Evolutionary conservation across 352 stramenopile genomes (phyloP).

Genomic region (Phytophthora kernoviae): DNA sequence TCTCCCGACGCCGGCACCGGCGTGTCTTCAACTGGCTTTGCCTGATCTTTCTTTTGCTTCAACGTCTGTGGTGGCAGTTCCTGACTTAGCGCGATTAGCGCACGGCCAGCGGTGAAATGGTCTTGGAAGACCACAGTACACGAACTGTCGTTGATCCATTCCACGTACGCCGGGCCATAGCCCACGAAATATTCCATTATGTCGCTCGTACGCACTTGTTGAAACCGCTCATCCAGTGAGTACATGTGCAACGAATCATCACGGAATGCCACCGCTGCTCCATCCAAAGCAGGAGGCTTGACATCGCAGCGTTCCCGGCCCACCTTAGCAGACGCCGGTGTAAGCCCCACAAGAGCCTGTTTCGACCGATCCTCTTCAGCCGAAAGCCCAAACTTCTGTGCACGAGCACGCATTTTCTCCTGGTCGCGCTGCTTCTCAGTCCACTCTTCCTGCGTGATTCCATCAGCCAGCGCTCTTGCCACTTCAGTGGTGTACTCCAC

Average conservation of each 20-base stretch:
- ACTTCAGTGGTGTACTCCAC: constrained; percentile 71
- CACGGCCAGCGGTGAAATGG: constrained; percentile 63
- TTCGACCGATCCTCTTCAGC: constrained; percentile 40
- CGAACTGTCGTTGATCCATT: constrained; percentile 89
- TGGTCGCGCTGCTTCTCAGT: constrained; percentile 57
- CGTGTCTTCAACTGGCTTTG: constrained; percentile 5
- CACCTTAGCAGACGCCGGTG: constrained; percentile 60
- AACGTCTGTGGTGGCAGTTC: constrained; percentile 55
- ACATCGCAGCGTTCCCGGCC: constrained; percentile 66
- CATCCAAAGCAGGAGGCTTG: constrained; percentile 19
- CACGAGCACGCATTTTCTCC: constrained; percentile 66
- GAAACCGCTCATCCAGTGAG: constrained; percentile 78
- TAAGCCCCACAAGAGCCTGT: constrained; percentile 30
- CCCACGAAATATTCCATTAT: constrained; percentile 79
- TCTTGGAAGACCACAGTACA: constrained; percentile 88
- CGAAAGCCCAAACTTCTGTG: constrained; percentile 74
- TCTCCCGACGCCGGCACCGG: constrained; percentile 17
- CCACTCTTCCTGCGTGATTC: constrained; percentile 80
- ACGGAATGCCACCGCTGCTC: constrained; percentile 43
- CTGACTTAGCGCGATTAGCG: constrained; percentile 59
- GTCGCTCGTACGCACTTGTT: constrained; percentile 81
- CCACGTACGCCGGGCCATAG: constrained; percentile 84
- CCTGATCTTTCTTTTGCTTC: constrained; percentile 37
- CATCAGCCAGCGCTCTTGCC: constrained; percentile 59
- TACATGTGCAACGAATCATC: constrained; percentile 87